Conservation (phyloP, 495 filamentous ascomycete genomes). For the Hyphodiscus hymeniophilus region DNA sequence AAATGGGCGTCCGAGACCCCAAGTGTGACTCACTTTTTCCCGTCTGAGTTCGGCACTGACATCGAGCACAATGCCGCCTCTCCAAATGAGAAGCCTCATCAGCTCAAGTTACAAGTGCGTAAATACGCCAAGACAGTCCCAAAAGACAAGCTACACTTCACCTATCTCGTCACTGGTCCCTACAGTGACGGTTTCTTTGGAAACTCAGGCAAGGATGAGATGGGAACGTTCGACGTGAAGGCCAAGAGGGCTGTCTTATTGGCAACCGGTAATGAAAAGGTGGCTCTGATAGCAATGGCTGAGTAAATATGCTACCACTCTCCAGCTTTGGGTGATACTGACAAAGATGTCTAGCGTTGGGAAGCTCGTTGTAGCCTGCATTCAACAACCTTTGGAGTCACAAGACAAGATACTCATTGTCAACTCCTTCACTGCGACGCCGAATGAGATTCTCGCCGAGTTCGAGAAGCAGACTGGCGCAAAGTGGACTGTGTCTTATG, state of each 20-base stretch:
- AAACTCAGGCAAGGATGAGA: conserved; percentile 20
- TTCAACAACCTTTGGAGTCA: conserved; percentile 44
- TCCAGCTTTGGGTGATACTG: background rate
- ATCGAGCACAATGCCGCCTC: conserved; percentile 52
- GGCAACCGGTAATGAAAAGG: conserved; percentile 43
- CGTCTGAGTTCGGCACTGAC: conserved; percentile 69
- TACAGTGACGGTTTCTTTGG: conserved; percentile 44
- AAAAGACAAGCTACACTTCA: conserved; percentile 30
- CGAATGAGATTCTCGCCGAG: conserved; percentile 51
- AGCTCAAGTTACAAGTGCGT: conserved; percentile 59
- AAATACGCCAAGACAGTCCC: conserved; percentile 3
- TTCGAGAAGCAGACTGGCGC: conserved; percentile 52
- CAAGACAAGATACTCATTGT: conserved; percentile 52
- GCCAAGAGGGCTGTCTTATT: conserved; percentile 50
- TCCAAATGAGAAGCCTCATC: conserved; percentile 54
- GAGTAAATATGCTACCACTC: conserved; percentile 46
- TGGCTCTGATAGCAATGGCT: conserved; percentile 58
- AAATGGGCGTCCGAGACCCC: conserved; percentile 40
- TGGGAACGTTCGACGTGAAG: conserved; percentile 47
- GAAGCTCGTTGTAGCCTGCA: conserved; percentile 49
- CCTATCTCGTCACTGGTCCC: conserved; percentile 63
- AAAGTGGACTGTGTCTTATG: conserved; percentile 46
- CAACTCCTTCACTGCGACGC: conserved; percentile 62
- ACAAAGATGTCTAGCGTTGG: conserved; percentile 43
- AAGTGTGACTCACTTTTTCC: conserved; percentile 57